Evolutionary conservation across 208 protist genomes (phyloP), one percentile per base, ranked within the genome.

Genomic region (Trypanosomatidae sp.): DNA sequence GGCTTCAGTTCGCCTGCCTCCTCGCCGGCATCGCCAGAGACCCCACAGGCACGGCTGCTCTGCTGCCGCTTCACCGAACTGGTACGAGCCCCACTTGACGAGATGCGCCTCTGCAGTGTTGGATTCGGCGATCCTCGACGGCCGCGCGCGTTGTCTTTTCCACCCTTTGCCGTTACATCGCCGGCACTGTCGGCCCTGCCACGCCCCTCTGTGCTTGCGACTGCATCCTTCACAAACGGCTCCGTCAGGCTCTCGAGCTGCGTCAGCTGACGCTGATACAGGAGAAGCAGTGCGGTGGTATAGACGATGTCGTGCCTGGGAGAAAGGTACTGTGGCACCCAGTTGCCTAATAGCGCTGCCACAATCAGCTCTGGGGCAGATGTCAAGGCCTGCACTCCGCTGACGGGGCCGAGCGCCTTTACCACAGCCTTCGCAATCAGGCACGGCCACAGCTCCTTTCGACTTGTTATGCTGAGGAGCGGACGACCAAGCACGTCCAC

Each of bases 401-500:
- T 62, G 39, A 85, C 79, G 36, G 69, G 55, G 5, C 75, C 75
- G 44, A 81, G 67, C 6, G 73, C 90, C 71, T 95, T 94, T 56
- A 97, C 66, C 25, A 98, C 73, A 17, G 94, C 94, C 74, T 97
- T 97, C 50, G 84, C 91, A 0, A 97, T 71, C 22, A 97, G 50
- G 10, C 91, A 93, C 8, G 92, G 92, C 94, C 94, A 97, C 71
- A 97, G 72, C 84, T 97, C 92, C 73, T 87, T 87, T 36, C 79
- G 74, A 13, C 83, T 75, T 7, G 91, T 97, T 19, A 92, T 79
- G 19, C 81, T 89, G 22, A 97, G 78, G 68, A 97, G 83, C 39
- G 91, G 82, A 3, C 90, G 79, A 25, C 90, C 92, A 0, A 96
- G 83, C 41, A 83, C 83, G 78, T 97, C 92, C 13, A 94, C 89